Percentiles rank a stretch among this genome's conserved stretches.
phyloP scores from a whole-genome alignment of 2,329 filamentous ascomycete species.

The Coleophoma eucalyptorum region DNA sequence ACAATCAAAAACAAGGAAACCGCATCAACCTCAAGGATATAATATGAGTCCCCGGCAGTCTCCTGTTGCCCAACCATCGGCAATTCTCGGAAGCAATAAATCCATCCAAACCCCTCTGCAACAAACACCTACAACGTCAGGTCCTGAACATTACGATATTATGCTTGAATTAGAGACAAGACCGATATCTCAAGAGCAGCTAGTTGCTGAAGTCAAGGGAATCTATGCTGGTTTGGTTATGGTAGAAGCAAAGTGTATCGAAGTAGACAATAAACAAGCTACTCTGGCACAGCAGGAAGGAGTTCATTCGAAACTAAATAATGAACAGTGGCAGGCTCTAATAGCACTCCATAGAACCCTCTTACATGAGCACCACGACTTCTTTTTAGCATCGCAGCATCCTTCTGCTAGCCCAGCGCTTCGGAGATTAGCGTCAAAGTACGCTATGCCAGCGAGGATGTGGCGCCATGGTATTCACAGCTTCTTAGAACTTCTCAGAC shows the following conservation, averaged over 20 bases:
- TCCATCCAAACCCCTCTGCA: background rate
- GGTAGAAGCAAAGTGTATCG: constrained; percentile 84
- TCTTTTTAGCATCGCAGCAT: constrained; percentile 84
- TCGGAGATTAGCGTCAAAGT: constrained; percentile 68
- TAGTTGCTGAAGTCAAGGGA: constrained; percentile 24
- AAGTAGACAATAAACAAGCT: constrained; percentile 66
- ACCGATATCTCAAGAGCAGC: constrained; percentile 21
- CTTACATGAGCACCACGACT: constrained; percentile 79
- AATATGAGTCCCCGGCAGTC: background rate
- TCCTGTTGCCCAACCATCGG: background rate
- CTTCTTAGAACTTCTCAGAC: constrained; percentile 73
- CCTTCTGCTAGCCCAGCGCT: constrained; percentile 70
- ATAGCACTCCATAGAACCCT: constrained; percentile 79
- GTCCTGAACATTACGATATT: constrained; percentile 25
- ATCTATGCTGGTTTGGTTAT: constrained; percentile 82
- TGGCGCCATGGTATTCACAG: constrained; percentile 88
- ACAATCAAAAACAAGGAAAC: constrained; percentile 11
- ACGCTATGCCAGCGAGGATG: constrained; percentile 89
- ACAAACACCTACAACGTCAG: background rate
- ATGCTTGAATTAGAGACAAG: constrained; percentile 61
- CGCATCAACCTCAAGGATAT: background rate
- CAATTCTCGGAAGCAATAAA: background rate
- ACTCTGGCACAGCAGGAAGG: constrained; percentile 46
- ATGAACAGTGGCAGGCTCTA: constrained; percentile 79
- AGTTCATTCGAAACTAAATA: constrained; percentile 41